Evolutionary conservation across 1,284 basidiomycete genomes (phyloP).

Genomic region (Cystobasidiaceae sp.): DNA sequence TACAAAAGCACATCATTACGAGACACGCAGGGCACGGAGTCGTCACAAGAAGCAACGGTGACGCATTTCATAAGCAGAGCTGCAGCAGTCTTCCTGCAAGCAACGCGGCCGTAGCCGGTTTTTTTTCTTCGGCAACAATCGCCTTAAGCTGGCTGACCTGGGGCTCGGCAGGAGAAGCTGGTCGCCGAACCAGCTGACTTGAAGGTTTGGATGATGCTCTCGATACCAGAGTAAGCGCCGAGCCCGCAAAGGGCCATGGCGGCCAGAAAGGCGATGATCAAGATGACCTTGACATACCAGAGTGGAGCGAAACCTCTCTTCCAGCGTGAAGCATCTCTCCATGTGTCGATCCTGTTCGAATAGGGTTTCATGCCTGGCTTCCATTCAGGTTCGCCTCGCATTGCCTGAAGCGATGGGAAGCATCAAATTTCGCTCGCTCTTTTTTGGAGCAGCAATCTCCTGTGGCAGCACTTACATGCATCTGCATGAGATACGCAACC

Average conservation of each 20-base stretch:
- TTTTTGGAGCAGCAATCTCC: neutral
- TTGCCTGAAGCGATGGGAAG: conserved; percentile 5
- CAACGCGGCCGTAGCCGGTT: no score
- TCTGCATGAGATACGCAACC: conserved; percentile 53
- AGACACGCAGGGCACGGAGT: no score
- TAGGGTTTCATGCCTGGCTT: conserved; percentile 1
- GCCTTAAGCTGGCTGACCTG: conserved; percentile 2
- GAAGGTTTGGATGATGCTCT: conserved; percentile 8
- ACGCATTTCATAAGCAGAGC: no score
- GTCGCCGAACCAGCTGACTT: neutral
- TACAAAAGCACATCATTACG: no score
- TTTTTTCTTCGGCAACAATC: no score
- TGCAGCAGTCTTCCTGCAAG: no score
- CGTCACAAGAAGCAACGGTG: no score
- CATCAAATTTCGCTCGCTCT: neutral
- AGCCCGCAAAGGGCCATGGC: conserved; percentile 5
- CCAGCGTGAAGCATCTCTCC: conserved; percentile 35
- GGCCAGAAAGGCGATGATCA: neutral
- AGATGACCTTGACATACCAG: neutral
- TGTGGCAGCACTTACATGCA: conserved; percentile 48
- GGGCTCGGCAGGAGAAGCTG: conserved; percentile 1
- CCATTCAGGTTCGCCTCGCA: conserved; percentile 28
- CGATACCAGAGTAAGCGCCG: neutral
- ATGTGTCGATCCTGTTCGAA: conserved; percentile 33
- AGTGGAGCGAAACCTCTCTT: conserved; percentile 12